A percentile compares a stretch with the other conserved stretches of the same genome.
Evolutionary conservation across 2,329 filamentous ascomycete species (phyloP).

Genomic region (Aspergillus viridinutans): DNA sequence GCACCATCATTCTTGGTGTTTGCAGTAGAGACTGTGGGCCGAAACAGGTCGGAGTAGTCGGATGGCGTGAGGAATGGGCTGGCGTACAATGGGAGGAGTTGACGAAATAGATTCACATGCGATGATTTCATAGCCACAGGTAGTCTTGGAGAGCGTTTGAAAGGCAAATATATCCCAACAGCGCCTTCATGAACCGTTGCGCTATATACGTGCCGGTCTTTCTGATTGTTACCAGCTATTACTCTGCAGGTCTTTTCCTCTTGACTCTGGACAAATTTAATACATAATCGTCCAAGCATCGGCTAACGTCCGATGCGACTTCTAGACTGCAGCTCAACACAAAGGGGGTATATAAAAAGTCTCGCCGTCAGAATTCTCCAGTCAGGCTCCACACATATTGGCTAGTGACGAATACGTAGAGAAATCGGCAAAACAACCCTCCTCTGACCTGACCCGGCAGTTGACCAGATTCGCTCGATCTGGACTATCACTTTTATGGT

Average conservation of each 20-base stretch:
- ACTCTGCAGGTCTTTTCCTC: neutral
- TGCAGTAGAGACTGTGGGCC: constrained; percentile 76
- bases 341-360: neutral
- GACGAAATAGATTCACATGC: constrained; percentile 8
- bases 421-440: neutral
- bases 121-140: neutral
- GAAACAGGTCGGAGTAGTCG: constrained; percentile 58
- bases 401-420: neutral
- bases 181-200: neutral
- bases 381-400: neutral
- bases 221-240: neutral
- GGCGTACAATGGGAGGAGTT: constrained; percentile 95
- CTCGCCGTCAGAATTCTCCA: neutral
- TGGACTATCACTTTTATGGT: neutral
- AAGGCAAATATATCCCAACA: neutral
- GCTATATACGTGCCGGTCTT: neutral
- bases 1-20: constrained; percentile 81
- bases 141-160: too few relatives aligned
- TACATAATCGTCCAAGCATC: neutral
- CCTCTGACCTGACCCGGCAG: neutral
- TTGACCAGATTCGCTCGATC: neutral
- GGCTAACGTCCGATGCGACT: neutral
- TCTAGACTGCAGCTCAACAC: neutral
- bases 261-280: neutral
- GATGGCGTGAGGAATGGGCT: constrained; percentile 92